A percentile compares a stretch with the other conserved stretches of the same genome.
Conservation (phyloP, 2,329 filamentous ascomycete genomes). For the Boeremia lycopersici region DNA sequence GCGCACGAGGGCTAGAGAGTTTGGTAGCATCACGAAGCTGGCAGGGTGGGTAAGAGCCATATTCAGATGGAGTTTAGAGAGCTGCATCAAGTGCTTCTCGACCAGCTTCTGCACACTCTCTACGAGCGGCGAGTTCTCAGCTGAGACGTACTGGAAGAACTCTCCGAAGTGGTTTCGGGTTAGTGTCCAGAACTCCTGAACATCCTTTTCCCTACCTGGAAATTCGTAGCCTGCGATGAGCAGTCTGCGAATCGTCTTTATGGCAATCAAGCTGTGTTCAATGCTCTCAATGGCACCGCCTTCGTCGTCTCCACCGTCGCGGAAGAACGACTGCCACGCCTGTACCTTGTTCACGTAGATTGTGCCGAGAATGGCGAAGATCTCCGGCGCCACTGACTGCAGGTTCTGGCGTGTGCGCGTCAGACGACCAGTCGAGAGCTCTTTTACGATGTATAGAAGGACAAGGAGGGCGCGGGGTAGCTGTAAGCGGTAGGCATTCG, state of each 20-base stretch:
- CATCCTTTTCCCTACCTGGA: constrained; percentile 77
- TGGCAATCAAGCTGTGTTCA: constrained; percentile 75
- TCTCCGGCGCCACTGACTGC: constrained; percentile 78
- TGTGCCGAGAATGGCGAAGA: constrained; percentile 77
- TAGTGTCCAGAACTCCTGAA: constrained; percentile 79
- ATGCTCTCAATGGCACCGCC: constrained; percentile 67
- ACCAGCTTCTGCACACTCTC: constrained; percentile 64
- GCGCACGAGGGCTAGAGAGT: constrained; percentile 75
- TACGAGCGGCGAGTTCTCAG: constrained; percentile 59
- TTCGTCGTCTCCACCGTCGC: constrained; percentile 63
- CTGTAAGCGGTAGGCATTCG: constrained; percentile 65
- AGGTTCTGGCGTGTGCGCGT: constrained; percentile 76
- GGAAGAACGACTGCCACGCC: constrained; percentile 69
- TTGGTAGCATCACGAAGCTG: constrained; percentile 81
- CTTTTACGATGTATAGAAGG: constrained; percentile 86
- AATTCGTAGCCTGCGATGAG: constrained; percentile 82
- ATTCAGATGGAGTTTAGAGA: constrained; percentile 88
- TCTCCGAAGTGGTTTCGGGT: constrained; percentile 77
- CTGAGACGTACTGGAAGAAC: constrained; percentile 69
- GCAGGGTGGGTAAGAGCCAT: constrained; percentile 81
- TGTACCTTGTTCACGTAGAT: constrained; percentile 79
- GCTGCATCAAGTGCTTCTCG: constrained; percentile 87
- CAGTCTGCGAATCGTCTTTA: constrained; percentile 81
- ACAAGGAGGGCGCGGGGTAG: constrained; percentile 76
- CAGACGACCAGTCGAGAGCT: constrained; percentile 80